Base-by-base conservation (phyloP, 371 early-diverging fungal species). In the Lichtheimia ornata region DNA sequence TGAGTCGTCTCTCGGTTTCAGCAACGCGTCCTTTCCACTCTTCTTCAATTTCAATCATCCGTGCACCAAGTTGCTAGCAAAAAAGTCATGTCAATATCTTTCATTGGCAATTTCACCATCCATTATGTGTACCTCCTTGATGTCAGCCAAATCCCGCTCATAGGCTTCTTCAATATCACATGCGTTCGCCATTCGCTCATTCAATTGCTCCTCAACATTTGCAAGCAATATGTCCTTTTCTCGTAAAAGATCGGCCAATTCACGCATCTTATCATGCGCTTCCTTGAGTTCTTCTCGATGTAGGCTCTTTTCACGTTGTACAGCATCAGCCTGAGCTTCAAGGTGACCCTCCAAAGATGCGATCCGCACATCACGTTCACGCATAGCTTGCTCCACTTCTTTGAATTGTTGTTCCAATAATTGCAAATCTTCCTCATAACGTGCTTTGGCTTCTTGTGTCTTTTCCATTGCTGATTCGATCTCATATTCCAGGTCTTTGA, bases 311-410 rank as follows among this genome's bases (percentile, higher is more conserved):
- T 77, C 78, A 53, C 74, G 66, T 47, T 72, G 64, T 45, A 69
- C 65, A 3, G 73, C 70, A 45, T 77, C 74, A 11, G 64, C 61
- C 12, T 72, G 66, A 1, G 71, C 71, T 35, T 69, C 73, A 15
- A 71, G 59, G 20, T 81, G 67, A 2, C 68, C 72, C 58, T 76
- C 69, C 42, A 81, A 44, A 2, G 69, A 59, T 5, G 76, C 81
- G 28, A 77, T 69, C 13, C 65, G 72, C 0, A 73, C 71, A 41
- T 77, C 77, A 9, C 75, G 63, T 9, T 79, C 77, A 49, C 73
- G 63, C 0, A 79, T 54, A 0, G 62, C 52, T 17, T 71, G 68
- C 17, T 64, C 66, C 12, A 71, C 41, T n/a, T 68, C 66, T 44
- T 71, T 67, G 52, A 66, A 62, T 56, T 62, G 52, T 27, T 35